Base-by-base conservation (phyloP, 176 grass and related monocot genomes). In the Avena eriantha region DNA sequence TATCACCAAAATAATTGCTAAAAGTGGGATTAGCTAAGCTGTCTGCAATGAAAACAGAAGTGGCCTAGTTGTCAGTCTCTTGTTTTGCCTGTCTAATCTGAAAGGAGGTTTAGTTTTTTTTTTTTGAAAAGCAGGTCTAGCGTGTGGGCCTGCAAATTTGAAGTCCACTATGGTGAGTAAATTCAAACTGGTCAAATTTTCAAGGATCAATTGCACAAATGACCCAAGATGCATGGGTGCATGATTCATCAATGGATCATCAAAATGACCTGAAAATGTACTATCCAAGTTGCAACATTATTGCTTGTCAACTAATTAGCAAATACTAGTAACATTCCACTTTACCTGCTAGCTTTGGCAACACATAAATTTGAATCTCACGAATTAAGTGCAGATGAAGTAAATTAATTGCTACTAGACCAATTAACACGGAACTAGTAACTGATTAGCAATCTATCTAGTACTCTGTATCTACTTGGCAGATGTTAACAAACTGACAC, bases 161-260 rank as follows among this genome's bases (percentile, higher is more conserved):
- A 65, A 80, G 1, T 66, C 26, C 55, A 2, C 29, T 39, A 61
- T 53, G 29, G 10, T 24, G 41, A 15, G 29, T 21, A 18, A 73
- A 14, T 48, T 48, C 8, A 5, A 36, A 58, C 18, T 2, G 67
- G 56, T 29, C 76, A 12, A 39, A 41, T 77, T 14, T 59, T 73
- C 51, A 65, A 50, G 29, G 45, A 80, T 17, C 10, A 77, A 47
- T 29, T 78, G 73, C 29, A 88, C 45, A 75, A 76, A 64, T n/a
- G 48, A 55, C 2, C 55, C 51, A 34, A 43, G 57, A 43, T 19
- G 13, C 47, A 54, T 3, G 10, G 5, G 47, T 79, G 53, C 41
- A 86, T 81, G 54, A 60, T 80, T 24, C 18, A 51, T 17, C 41
- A 22, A 18, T 14, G 50, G 55, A 60, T 19, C 14, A 79, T 34